These are phyloP conservation scores for Nicotiana attenuata DNA, from an alignment of 257 asterid species.

Conservation along the genomic window DNA sequence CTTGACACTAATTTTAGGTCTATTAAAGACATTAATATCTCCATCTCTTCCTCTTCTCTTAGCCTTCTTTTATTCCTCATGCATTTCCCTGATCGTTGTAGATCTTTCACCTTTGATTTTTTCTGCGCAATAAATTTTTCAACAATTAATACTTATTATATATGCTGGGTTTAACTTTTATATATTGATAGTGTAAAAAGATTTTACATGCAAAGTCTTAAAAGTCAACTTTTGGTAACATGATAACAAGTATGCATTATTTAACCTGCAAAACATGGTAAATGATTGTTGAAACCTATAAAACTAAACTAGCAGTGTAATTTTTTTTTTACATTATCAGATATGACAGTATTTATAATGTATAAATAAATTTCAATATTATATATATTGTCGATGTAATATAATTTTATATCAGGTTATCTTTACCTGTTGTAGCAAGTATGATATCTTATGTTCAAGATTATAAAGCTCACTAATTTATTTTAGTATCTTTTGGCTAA, in stretches of 20 bases:
- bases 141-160: not conserved
- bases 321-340: not conserved
- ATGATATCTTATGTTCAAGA: too few relatives aligned
- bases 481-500: too few relatives aligned
- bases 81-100: conserved; percentile 48
- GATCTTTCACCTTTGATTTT: conserved; percentile 55
- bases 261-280: too few relatives aligned
- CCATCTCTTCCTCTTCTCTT: conserved; percentile 48
- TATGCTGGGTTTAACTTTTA: not conserved
- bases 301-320: not conserved
- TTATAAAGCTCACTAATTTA: too few relatives aligned
- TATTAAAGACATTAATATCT: conserved; percentile 57
- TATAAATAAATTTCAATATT: not conserved
- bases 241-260: too few relatives aligned
- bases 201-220: not conserved
- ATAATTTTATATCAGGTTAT: too few relatives aligned
- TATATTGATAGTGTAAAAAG: not conserved
- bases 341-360: not conserved
- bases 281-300: not conserved
- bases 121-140: conserved; percentile 33
- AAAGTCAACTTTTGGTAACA: not conserved
- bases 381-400: too few relatives aligned
- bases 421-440: too few relatives aligned
- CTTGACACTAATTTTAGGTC: conserved; percentile 83
- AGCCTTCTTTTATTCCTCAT: conserved; percentile 40